Conservation (phyloP, 495 filamentous ascomycete genomes). For the Tuber calosporum region DNA sequence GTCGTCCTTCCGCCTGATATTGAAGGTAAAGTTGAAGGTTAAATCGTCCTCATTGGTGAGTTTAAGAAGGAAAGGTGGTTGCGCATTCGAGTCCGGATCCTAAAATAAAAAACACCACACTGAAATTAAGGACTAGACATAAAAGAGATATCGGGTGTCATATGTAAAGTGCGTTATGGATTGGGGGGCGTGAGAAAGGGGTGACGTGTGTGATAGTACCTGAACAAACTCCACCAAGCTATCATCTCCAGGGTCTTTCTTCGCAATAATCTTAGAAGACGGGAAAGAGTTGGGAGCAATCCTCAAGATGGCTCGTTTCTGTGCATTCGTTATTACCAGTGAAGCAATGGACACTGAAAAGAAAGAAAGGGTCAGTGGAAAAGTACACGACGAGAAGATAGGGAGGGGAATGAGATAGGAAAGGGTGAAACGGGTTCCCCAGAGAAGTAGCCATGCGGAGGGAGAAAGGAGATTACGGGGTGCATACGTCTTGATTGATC, state of each 20-base stretch:
- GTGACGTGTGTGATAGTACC: slow-evolving; percentile 49
- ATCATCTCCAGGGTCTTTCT: slow-evolving; percentile 66
- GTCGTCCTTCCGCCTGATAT: slow-evolving; percentile 64
- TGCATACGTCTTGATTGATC: slow-evolving; percentile 76
- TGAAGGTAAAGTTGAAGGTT: slow-evolving; percentile 82
- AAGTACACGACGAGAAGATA: slow-evolving; percentile 12
- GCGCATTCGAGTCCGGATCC: slow-evolving; percentile 67
- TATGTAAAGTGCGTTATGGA: slow-evolving; percentile 7
- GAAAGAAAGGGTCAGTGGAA: slow-evolving; percentile 10
- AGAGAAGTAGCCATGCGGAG: slow-evolving; percentile 14
- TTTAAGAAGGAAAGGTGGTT: slow-evolving; percentile 74
- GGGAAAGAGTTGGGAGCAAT: slow-evolving; percentile 85
- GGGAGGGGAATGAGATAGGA: slow-evolving; percentile 24
- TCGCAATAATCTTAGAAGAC: slow-evolving; percentile 68
- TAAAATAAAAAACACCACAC: slow-evolving; percentile 43
- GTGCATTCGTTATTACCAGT: slow-evolving; percentile 69
- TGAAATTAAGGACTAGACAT: neutral
- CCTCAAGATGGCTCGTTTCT: slow-evolving; percentile 63
- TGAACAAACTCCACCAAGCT: slow-evolving; percentile 81
- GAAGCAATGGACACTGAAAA: slow-evolving; percentile 73
- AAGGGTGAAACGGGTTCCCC: slow-evolving; percentile 36
- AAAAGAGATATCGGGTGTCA: slow-evolving; percentile 9
- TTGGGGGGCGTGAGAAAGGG: neutral
- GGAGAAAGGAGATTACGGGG: slow-evolving; percentile 22
- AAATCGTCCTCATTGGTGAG: slow-evolving; percentile 86